Base-by-base conservation (phyloP, 768 basidiomycete species). In the Gloeophyllum trabeum region DNA sequence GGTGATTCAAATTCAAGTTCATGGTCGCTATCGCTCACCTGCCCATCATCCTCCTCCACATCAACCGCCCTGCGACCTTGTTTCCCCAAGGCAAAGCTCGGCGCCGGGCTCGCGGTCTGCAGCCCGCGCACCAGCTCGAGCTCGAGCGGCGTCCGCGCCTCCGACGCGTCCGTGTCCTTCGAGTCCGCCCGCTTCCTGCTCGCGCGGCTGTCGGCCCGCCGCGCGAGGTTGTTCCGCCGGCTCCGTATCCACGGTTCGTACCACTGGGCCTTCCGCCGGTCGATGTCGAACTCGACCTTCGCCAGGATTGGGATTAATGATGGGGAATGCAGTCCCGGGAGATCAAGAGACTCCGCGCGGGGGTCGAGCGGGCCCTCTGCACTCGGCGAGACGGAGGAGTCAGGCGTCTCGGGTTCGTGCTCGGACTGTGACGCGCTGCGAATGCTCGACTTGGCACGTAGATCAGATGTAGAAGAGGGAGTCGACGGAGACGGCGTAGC, bases 211-310 rank as follows among this genome's bases (percentile, higher is more conserved):
- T 30, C 25, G 65, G 54, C 20, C 20, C 83, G 65, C 56, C 76
- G 82, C n/a, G 69, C 68, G 44, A 74, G 70, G 44, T 78, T 78
- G 37, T 66, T 62, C 44, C 69, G 69, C 43, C 84, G 63, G 52
- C 78, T 84, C 43, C 77, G 69, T 21, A 79, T 46, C 87, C 88
- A 94, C 5, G 79, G 78, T n/a, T 80, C 80, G 48, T 81, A 92
- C 92, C 92, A 96, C 3, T 64, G 63, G 2, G 90, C 92, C 48
- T 70, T 80, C 41, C 74, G 66, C 28, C 68, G 67, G 59, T 96
- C 93, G 51, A 98, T 81, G 56, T 96, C 90, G 52, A 98, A 96
- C 58, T 97, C 92, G 10, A 98, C 78, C 59, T 93, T 93, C 39
- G 91, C 93, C 22, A 98, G 71, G 43, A 96, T 80, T 4, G 85